Percentiles rank a stretch among this genome's conserved stretches.
Evolutionary conservation across 1,284 basidiomycete species (phyloP).

Genomic region (Meripilus lineatus): DNA sequence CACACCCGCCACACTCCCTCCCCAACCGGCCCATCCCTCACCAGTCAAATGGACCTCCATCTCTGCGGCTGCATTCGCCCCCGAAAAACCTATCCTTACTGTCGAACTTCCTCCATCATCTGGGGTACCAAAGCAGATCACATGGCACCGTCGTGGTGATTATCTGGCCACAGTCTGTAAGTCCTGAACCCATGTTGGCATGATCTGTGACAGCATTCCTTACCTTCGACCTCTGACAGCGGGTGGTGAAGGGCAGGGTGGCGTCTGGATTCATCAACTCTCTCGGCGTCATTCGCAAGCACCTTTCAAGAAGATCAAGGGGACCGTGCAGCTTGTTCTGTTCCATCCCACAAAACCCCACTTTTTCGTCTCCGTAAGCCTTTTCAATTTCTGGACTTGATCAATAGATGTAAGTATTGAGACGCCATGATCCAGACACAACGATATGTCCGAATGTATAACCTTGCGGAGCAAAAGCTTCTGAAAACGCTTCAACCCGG

Average conservation of each 20-base stretch:
- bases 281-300: conserved; percentile 93
- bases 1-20: conserved; percentile 58
- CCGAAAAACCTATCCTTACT: conserved; percentile 54
- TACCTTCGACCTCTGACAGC: conserved; percentile 36
- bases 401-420: conserved; percentile 1
- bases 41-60: conserved; percentile 63
- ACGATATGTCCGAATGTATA: conserved; percentile 94
- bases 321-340: conserved; percentile 83
- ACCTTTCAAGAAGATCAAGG: conserved; percentile 94
- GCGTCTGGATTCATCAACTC: conserved; percentile 93
- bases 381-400: conserved; percentile 1
- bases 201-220: conserved; percentile 7
- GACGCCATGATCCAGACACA: conserved; percentile 63
- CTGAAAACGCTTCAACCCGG: conserved; percentile 92
- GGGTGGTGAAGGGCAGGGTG: conserved; percentile 57
- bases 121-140: conserved; percentile 78
- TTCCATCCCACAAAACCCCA: conserved; percentile 96
- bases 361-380: conserved; percentile 92
- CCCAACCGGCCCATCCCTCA: conserved; percentile 53
- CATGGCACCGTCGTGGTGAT: conserved; percentile 95
- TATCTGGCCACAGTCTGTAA: conserved; percentile 90
- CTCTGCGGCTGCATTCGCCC: conserved; percentile 40
- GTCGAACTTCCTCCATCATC: conserved; percentile 60
- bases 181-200: conserved; percentile 27
- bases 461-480: conserved; percentile 90